Percentiles rank a stretch among this genome's conserved stretches.
Evolutionary conservation across 495 filamentous ascomycete species (phyloP).

Genomic region (Aspergillus haitiensis): DNA sequence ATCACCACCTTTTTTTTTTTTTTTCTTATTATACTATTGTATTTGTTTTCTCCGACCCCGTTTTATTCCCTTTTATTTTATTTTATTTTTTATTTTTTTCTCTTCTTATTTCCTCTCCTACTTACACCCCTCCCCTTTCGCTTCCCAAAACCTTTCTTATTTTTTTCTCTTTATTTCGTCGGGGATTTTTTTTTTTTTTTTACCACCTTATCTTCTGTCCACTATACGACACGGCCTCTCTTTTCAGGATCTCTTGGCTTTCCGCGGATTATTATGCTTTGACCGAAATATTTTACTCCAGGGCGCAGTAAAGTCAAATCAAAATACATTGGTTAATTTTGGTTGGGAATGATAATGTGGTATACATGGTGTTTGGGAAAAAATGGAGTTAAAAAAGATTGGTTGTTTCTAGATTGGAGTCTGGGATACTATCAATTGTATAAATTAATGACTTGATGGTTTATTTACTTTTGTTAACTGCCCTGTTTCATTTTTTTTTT

Average conservation of each 20-base stretch:
- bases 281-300: background rate
- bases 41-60: background rate
- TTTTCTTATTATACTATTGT: background rate
- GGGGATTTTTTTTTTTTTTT: conserved; percentile 11
- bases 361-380: conserved; percentile 12
- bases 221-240: conserved; percentile 15
- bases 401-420: conserved; percentile 5
- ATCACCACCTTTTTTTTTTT: background rate
- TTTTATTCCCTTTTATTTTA: background rate
- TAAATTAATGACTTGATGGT: conserved; percentile 6
- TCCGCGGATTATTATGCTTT: background rate
- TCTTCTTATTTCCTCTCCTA: background rate
- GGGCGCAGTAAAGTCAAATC: background rate
- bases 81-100: background rate
- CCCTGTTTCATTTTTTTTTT: conserved; percentile 1
- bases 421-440: conserved; percentile 6
- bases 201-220: conserved; percentile 4
- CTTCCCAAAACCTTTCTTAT: background rate
- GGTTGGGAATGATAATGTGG: background rate
- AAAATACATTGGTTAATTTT: background rate
- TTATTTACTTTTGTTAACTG: background rate
- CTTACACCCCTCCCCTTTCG: no score
- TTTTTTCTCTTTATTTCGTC: conserved; percentile 4
- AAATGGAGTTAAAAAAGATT: conserved; percentile 11
- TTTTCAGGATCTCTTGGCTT: conserved; percentile 24